Conservation (phyloP, 1,284 basidiomycete genomes). For the Ceratobasidium sp. region DNA sequence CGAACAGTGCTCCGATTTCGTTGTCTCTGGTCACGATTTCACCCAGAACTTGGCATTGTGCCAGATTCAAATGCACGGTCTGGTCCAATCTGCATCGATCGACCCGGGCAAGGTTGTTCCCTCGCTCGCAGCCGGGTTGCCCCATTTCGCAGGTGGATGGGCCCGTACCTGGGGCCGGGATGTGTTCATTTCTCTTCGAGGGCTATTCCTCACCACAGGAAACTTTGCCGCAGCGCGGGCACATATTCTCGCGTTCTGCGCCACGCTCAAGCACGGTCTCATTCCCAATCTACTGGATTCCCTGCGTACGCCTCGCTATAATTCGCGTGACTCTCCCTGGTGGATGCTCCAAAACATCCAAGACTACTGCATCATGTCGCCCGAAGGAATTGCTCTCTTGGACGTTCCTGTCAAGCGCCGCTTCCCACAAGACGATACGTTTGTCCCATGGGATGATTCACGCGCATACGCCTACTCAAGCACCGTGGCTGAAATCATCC, state of each 20-base stretch:
- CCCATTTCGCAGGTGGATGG: slow-evolving; percentile 90
- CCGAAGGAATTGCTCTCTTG: slow-evolving; percentile 82
- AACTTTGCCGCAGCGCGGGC: slow-evolving; percentile 82
- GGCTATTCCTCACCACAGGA: slow-evolving; percentile 89
- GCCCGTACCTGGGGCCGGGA: slow-evolving; percentile 97
- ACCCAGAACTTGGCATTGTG: slow-evolving; percentile 86
- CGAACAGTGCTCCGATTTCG: slow-evolving; percentile 85
- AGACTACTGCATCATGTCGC: slow-evolving; percentile 85
- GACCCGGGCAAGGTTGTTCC: slow-evolving; percentile 70
- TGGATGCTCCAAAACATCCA: slow-evolving; percentile 99
- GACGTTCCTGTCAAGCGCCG: slow-evolving; percentile 83
- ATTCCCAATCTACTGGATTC: slow-evolving; percentile 94
- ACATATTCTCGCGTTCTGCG: slow-evolving; percentile 89
- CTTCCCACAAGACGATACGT: slow-evolving; percentile 91
- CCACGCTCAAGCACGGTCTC: slow-evolving; percentile 78
- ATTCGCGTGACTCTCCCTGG: slow-evolving; percentile 92
- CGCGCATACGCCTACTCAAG: slow-evolving; percentile 80
- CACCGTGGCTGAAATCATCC: slow-evolving; percentile 89
- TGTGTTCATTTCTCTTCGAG: slow-evolving; percentile 90
- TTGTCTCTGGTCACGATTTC: slow-evolving; percentile 82
- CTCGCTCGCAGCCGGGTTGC: slow-evolving; percentile 89
- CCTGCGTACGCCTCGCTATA: slow-evolving; percentile 81
- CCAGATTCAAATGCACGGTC: slow-evolving; percentile 89
- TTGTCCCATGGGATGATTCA: slow-evolving; percentile 89
- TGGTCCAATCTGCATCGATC: slow-evolving; percentile 85